These are phyloP conservation scores for Malus hybrid DNA, from an alignment of 331 rosid genomes.

Conservation along the genomic window DNA sequence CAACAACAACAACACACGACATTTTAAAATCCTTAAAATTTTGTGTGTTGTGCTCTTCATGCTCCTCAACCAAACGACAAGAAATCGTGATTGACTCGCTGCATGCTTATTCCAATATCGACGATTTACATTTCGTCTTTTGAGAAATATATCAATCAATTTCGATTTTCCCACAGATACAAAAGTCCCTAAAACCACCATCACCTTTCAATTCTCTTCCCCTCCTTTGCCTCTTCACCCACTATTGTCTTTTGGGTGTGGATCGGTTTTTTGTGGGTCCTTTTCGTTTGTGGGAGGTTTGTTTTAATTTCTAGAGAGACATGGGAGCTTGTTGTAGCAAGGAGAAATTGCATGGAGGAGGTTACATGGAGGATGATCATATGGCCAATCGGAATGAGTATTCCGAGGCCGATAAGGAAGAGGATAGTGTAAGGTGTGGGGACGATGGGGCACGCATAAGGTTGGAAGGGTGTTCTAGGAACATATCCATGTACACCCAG, in stretches of 20 bases:
- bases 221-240: background rate
- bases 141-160: too few relatives aligned
- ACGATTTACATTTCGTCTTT: too few relatives aligned
- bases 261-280: conserved; percentile 15
- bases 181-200: background rate
- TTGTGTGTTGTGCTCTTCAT: background rate
- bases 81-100: background rate
- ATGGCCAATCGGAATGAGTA: background rate
- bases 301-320: background rate
- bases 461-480: conserved; percentile 40
- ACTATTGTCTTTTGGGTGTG: conserved; percentile 14
- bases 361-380: conserved; percentile 15
- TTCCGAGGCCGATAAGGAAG: conserved; percentile 19
- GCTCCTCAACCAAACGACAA: background rate
- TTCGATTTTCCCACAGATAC: too few relatives aligned
- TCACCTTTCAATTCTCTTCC: background rate
- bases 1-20: too few relatives aligned
- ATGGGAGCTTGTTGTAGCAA: conserved; percentile 82
- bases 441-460: conserved; percentile 39
- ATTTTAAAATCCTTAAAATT: background rate
- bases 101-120: background rate
- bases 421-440: conserved; percentile 12
- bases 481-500: conserved; percentile 59
- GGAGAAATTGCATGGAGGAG: conserved; percentile 25
- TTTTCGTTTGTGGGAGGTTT: background rate